Evolutionary conservation across 192 early-diverging fungal genomes (phyloP), one percentile per base, ranked within the genome.

Genomic region (Backusella circina): DNA sequence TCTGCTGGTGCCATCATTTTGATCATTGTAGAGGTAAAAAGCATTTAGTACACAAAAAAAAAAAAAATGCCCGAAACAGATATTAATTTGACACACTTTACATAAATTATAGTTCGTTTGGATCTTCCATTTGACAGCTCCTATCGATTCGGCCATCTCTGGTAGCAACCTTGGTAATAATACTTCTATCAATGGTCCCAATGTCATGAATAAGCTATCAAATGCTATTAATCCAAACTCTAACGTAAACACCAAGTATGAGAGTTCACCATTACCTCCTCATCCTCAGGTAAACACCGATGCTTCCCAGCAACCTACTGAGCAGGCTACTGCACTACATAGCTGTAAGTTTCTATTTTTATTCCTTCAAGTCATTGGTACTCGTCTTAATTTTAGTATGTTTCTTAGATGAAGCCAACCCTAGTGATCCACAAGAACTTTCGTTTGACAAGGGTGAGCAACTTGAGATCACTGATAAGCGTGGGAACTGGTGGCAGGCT

Each of bases 401-500:
- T 12, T 33, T 61, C 54, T 57, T 64, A 90, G 90, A 98, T 80
- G 87, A 92, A 31, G 94, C 95, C 47, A 98, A 92, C 83, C 89
- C 91, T 0, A 92, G 93, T 44, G 97, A 98, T 81, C 90, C 92
- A n/a, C 94, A 94, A 76, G 97, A 98, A 79, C 82, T 98, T 18
- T 91, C 92, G 7, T 95, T 97, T 82, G 71, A 75, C 26, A 98
- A 98, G 84, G 93, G 92, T 73, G 95, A 97, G 68, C 75, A 90
- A 12, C 78, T 98, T 83, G 93, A 95, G 35, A 90, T 98, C 67
- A 82, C 94, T 12, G 95, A 97, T 79, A 95, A 90, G 79, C 93
- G 92, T 85, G 97, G 97, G 82, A 97, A 98, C 78, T 98, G 97
- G 97, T 98, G 97, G 96, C 92, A 96, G 79, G 95, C 93, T 69